These are phyloP conservation scores for Nephelium lappaceum DNA, from an alignment of 345 rosid species.

Conservation along the genomic window DNA sequence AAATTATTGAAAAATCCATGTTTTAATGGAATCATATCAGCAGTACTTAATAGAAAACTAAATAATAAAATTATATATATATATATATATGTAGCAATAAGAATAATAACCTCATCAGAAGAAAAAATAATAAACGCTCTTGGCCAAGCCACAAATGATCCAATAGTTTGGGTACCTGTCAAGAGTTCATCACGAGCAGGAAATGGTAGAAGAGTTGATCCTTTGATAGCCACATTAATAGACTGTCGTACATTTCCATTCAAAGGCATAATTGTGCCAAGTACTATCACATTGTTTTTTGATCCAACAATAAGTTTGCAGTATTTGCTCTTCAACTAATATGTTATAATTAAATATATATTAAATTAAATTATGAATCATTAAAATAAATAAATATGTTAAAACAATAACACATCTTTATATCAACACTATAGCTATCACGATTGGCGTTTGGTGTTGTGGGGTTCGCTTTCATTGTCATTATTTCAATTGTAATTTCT, in stretches of 20 bases:
- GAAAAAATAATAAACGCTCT: not conserved
- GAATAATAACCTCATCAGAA: not conserved
- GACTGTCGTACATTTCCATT: not conserved
- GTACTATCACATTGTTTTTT: not conserved
- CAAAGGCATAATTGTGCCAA: not conserved
- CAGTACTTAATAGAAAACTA: too few species aligned
- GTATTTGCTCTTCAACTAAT: not conserved
- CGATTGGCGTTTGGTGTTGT: not conserved
- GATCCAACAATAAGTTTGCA: not conserved
- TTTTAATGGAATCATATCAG: too few species aligned
- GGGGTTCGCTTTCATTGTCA: not conserved
- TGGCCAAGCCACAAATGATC: not conserved
- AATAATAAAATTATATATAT: too few species aligned
- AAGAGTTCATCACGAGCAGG: not conserved
- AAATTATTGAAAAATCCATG: too few species aligned
- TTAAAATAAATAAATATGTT: not conserved
- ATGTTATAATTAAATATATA: not conserved
- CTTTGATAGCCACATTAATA: not conserved
- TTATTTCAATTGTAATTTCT: not conserved
- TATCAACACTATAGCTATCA: not conserved
- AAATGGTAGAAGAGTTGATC: not conserved
- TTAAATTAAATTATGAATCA: not conserved
- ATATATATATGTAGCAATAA: not conserved
- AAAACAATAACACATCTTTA: not conserved
- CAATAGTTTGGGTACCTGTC: not conserved